Evolutionary conservation across 148 eudicot species (phyloP), one percentile per base, ranked within the genome.

Genomic region (Cornus suecica): DNA sequence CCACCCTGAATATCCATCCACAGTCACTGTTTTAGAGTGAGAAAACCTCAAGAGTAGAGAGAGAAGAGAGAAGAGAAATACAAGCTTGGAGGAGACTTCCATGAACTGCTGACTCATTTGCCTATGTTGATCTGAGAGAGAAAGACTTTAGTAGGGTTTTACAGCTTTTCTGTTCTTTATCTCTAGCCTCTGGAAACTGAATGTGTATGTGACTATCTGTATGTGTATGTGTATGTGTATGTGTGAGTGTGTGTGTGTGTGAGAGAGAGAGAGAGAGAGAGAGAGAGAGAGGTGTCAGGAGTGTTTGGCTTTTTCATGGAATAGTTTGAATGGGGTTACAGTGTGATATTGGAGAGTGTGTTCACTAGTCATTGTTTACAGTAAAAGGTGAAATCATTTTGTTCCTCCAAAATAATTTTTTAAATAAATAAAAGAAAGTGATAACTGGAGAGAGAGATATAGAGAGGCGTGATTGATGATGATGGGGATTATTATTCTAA

Each of bases 1-100:
- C 92, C 94, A 91, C 1, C 83, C 65, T 71, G 92, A 84, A 76
- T 91, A 83, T 54, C 94, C 98, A 90, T 94, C 97, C 6, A 91
- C 91, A n/a, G 90, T 80, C 8, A 90, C 79, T 30, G 92, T 90
- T 72, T 87, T 81, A 86, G 87, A 82, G 9, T 83, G 65, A 78
- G 77, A 66, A 68, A 63, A 37, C 69, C 70, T 77, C 73, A 51
- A 27, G 23, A 74, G 71, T 15, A 81, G 67, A 80, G 69, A 66
- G 63, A 77, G 65, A 41, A 73, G 56, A 45, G 52, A 65, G 25
- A 72, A 26, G 54, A 74, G 70, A 61, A 60, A 32, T 26, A 84
- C 54, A 70, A 63, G 72, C 76, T 61, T 69, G 11, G 61, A 62
- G 26, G 54, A 20, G 45, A 69, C 27, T 28, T 64, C 80, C 72